phyloP scores from a whole-genome alignment of 2,329 filamentous ascomycete species.

The Alternaria triticimaculans region DNA sequence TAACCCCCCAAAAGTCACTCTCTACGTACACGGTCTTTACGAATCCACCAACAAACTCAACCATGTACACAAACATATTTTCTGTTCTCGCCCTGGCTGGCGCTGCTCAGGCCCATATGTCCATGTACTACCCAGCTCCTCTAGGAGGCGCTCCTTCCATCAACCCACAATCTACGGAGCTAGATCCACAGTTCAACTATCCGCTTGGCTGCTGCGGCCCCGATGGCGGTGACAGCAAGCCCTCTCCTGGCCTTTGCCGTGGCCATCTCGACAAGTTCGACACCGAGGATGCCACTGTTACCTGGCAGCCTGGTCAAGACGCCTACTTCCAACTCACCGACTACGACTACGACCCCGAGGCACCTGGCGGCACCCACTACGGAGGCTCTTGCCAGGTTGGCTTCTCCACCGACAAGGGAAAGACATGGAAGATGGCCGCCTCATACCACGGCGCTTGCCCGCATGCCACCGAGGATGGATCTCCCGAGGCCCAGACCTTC shows the following conservation, averaged over 20 bases:
- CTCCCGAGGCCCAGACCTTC: constrained; percentile 53
- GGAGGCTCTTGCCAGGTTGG: constrained; percentile 58
- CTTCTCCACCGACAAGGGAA: constrained; percentile 52
- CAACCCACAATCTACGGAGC: constrained; percentile 33
- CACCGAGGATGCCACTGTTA: constrained; percentile 52
- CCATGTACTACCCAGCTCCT: constrained; percentile 52
- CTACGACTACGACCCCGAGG: constrained; percentile 41
- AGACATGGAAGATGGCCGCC: constrained; percentile 54
- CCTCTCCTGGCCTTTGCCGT: constrained; percentile 49
- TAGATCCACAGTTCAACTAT: constrained; percentile 48
- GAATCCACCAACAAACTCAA: constrained; percentile 7
- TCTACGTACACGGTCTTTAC: constrained; percentile 14
- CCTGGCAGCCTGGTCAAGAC: constrained; percentile 52
- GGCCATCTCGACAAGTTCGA: constrained; percentile 55
- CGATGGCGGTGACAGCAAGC: constrained; percentile 41
- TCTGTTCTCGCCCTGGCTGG: constrained; percentile 37
- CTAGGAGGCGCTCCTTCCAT: constrained; percentile 56
- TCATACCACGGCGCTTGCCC: constrained; percentile 58
- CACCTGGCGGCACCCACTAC: constrained; percentile 51
- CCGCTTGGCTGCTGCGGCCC: constrained; percentile 56
- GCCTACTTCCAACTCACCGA: constrained; percentile 49
- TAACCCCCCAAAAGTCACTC: constrained; percentile 12
- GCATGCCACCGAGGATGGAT: constrained; percentile 48
- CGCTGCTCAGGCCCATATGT: constrained; percentile 50
- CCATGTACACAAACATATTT: constrained; percentile 38